phyloP scores from a whole-genome alignment of 2,329 filamentous ascomycete species.

The Hypoxylon sp. region DNA sequence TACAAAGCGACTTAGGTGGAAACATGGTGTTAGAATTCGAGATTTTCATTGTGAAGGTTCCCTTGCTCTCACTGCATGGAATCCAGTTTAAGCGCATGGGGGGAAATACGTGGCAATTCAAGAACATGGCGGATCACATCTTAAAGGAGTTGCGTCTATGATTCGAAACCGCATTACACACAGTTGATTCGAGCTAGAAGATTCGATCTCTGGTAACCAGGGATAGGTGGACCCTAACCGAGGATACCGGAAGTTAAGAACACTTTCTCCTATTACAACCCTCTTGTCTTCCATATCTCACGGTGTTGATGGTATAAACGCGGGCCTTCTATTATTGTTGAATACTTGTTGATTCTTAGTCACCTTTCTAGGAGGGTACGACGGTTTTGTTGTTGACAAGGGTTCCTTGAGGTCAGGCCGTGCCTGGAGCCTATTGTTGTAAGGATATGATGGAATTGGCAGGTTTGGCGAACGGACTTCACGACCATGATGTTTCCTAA shows the following conservation, averaged over 20 bases:
- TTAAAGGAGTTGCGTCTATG: slow-evolving; percentile 86
- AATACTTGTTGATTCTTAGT: slow-evolving; percentile 41
- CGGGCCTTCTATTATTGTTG: slow-evolving; percentile 39
- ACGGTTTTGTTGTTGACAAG: slow-evolving; percentile 31
- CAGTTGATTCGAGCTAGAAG: not conserved
- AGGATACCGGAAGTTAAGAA: not conserved
- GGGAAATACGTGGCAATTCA: slow-evolving; percentile 98
- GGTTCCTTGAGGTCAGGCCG: slow-evolving; percentile 25
- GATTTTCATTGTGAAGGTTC: slow-evolving; percentile 97
- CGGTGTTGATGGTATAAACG: slow-evolving; percentile 28
- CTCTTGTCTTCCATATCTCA: slow-evolving; percentile 12
- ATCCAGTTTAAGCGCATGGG: slow-evolving; percentile 98
- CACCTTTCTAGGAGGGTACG: slow-evolving; percentile 21
- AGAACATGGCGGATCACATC: slow-evolving; percentile 97
- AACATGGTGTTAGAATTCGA: slow-evolving; percentile 92
- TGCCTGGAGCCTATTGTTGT: slow-evolving; percentile 38
- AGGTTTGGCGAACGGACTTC: slow-evolving; percentile 48
- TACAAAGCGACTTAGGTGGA: slow-evolving; percentile 88
- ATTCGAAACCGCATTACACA: slow-evolving; percentile 38
- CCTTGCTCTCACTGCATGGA: slow-evolving; percentile 90
- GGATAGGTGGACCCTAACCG: not conserved
- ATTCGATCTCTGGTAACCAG: slow-evolving; percentile 4
- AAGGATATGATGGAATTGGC: slow-evolving; percentile 48
- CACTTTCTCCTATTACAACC: slow-evolving; percentile 11
- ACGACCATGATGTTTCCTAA: slow-evolving; percentile 51